Percentiles rank a stretch among this genome's conserved stretches.
Evolutionary conservation across 2,329 filamentous ascomycete genomes (phyloP).

Genomic region (Hymenoscyphus repandus): DNA sequence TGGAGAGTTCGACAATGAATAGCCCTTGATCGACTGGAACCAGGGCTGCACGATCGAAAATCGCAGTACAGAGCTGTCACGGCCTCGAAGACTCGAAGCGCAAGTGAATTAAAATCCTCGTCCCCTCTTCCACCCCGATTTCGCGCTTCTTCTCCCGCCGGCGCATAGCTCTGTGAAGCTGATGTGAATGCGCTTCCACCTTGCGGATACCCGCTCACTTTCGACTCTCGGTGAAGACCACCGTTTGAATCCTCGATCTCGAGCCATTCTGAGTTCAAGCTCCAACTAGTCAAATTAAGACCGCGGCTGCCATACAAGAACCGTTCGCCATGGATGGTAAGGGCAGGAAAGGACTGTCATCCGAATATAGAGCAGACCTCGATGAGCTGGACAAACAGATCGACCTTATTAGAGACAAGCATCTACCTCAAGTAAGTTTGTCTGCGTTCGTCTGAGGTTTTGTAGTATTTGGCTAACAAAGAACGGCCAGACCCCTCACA

Average conservation of each 20-base stretch:
- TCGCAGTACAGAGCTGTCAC: background rate
- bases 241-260: background rate
- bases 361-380: conserved; percentile 8
- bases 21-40: conserved; percentile 18
- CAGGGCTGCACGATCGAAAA: conserved; percentile 9
- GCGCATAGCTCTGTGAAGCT: conserved; percentile 1
- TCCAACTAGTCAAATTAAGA: background rate
- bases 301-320: background rate
- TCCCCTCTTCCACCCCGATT: background rate
- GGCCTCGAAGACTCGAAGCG: background rate
- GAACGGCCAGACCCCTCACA: conserved; percentile 24
- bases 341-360: conserved; percentile 5
- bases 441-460: conserved; percentile 7
- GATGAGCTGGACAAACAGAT: conserved; percentile 22
- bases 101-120: too few relatives aligned
- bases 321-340: conserved; percentile 14
- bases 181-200: conserved; percentile 1
- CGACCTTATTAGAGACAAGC: conserved; percentile 15
- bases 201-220: background rate
- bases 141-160: conserved; percentile 3
- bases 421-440: conserved; percentile 24
- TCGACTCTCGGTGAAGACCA: background rate
- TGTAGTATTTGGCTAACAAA: conserved; percentile 1
- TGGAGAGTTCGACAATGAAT: conserved; percentile 25
- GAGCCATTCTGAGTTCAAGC: too few relatives aligned